Percentiles rank a stretch among this genome's conserved stretches.
Evolutionary conservation across 1,139 yeast genomes (phyloP).

Genomic region (Suhomyces kunorum): DNA sequence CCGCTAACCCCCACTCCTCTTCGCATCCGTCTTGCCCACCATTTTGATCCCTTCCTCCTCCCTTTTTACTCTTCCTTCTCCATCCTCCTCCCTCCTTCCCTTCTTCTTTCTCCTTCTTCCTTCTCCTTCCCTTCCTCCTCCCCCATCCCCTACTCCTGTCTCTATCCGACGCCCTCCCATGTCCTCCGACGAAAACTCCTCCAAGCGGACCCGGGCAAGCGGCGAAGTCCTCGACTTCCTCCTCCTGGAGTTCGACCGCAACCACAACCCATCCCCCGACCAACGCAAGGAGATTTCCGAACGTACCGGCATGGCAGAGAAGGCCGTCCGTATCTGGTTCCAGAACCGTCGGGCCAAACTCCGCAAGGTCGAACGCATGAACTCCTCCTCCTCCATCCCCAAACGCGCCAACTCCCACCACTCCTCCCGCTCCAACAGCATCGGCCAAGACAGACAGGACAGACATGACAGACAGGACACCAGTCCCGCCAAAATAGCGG

Average conservation of each 20-base stretch:
- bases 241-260: conserved; percentile 66
- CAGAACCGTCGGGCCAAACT: conserved; percentile 87
- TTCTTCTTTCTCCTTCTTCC: not conserved
- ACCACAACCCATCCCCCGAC: conserved; percentile 70
- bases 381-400: conserved; percentile 16
- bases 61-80: not conserved
- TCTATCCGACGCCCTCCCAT: conserved; percentile 7
- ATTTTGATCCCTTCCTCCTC: conserved; percentile 7
- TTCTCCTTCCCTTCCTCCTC: conserved; percentile 2
- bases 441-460: conserved; percentile 10
- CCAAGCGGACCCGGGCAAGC: conserved; percentile 64
- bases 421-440: conserved; percentile 9
- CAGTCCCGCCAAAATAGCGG: not conserved
- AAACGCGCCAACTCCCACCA: conserved; percentile 7
- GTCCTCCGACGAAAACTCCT: conserved; percentile 31
- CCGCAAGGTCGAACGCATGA: conserved; percentile 51
- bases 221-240: conserved; percentile 78
- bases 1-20: conserved; percentile 2
- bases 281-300: conserved; percentile 71
- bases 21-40: conserved; percentile 10
- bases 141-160: no score
- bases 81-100: not conserved
- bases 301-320: conserved; percentile 82
- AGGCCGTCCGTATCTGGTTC: conserved; percentile 94
- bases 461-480: no score